Evolutionary conservation across 2,329 filamentous ascomycete genomes (phyloP), one percentile per base, ranked within the genome.

Genomic region (Penicillium occitanis): DNA sequence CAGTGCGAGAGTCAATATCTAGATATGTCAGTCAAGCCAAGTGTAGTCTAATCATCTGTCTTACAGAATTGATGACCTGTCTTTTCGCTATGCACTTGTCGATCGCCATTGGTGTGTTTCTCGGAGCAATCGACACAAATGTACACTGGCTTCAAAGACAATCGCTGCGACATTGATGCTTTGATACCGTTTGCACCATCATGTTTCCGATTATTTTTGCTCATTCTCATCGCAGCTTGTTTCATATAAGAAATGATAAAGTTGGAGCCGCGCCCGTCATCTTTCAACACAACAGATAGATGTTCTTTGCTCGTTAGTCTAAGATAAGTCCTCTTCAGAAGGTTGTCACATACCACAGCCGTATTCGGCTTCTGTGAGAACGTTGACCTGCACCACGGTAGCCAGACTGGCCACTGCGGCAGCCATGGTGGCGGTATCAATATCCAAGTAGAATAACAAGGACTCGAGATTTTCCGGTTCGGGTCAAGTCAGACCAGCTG

Each of bases 1-100:
- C 76, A 28, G 71, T 78, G 53, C 78, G 75, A 6, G 77, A 79
- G 66, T 81, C 79, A 66, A 80, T 76, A 64, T 79, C 79, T 81
- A 14, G 28, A 35, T 35, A 14, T 22, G 68, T 68, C 68, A 71
- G 62, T 10, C 68, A 5, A 25, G 19, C 5, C 1, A 5, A 22
- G n/a, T 13, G 17, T 33, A 48, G 14, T 37, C 30, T 33, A 33
- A 13, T 30, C 6, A 11, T 14, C 6, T 19, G 7, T 68, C 77
- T 71, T 73, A 81, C 79, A 80, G 55, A 81, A 81, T 28, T 70
- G 70, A 71, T 81, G 79, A 0, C 75, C 75, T 1, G 76, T 79
- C 65, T 76, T 75, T 37, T 77, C 73, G 3, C 74, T 74, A 68
- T 81, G 79, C 3, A 69, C 68, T 48, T 74, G 71, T 40, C 78